Conservation (phyloP, 352 stramenopile genomes). For the Pythium dissimile region DNA sequence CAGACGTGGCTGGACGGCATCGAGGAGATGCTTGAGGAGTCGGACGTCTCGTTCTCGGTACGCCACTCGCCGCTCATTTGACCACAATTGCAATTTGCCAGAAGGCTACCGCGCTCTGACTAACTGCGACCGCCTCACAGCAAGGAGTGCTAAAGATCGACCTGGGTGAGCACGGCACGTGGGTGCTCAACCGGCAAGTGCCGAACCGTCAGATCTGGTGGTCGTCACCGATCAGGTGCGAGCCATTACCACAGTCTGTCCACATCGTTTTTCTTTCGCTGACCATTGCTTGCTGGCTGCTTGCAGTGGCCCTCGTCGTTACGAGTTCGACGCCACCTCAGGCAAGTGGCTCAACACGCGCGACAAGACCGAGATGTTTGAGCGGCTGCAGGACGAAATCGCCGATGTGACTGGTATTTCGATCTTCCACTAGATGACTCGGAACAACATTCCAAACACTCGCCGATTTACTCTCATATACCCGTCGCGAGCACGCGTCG, state of each 20-base stretch:
- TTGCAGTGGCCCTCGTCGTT: constrained; percentile 81
- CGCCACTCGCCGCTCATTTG: background rate
- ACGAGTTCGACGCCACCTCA: constrained; percentile 74
- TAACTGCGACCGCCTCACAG: no score
- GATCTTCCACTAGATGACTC: constrained; percentile 60
- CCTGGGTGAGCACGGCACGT: constrained; percentile 92
- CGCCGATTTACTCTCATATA: no score
- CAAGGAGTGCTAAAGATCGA: constrained; percentile 96
- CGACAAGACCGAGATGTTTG: constrained; percentile 70
- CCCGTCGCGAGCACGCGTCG: no score
- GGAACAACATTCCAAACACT: background rate
- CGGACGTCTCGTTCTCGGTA: constrained; percentile 76
- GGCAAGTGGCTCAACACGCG: constrained; percentile 82
- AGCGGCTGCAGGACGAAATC: constrained; percentile 75
- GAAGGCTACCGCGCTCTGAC: background rate
- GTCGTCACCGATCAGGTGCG: constrained; percentile 93
- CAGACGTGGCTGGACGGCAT: constrained; percentile 78
- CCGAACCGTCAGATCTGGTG: constrained; percentile 97
- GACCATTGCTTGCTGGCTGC: background rate
- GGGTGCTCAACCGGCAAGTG: constrained; percentile 98
- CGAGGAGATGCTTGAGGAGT: constrained; percentile 84
- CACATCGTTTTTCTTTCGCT: background rate
- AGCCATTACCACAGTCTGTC: background rate
- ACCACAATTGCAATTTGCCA: background rate
- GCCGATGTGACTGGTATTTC: constrained; percentile 74